phyloP scores from a whole-genome alignment of 768 basidiomycete genomes.

The Mrakia gelida region DNA sequence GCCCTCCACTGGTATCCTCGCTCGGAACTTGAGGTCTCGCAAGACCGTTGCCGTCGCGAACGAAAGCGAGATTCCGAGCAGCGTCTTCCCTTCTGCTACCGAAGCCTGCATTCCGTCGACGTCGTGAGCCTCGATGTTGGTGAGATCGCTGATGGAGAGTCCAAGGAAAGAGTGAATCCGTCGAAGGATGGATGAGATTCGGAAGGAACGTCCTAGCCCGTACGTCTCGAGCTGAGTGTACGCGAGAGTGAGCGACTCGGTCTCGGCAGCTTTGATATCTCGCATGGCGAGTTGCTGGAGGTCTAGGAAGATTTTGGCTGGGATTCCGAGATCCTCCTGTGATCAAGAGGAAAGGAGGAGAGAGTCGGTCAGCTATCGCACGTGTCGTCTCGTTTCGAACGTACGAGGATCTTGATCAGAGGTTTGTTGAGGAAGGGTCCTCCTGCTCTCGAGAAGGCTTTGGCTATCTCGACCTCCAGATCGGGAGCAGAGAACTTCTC shows the following conservation, averaged over 20 bases:
- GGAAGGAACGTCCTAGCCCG: conserved; percentile 59
- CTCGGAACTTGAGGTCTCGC: conserved; percentile 68
- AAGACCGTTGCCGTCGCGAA: conserved; percentile 62
- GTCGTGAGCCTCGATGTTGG: neutral
- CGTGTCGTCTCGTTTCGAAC: too few relatives aligned
- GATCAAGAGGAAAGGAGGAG: too few relatives aligned
- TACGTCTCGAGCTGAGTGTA: conserved; percentile 54
- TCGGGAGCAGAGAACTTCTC: conserved; percentile 52
- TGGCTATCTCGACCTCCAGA: conserved; percentile 59
- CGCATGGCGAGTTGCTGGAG: conserved; percentile 58
- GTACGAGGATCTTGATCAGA: conserved; percentile 60
- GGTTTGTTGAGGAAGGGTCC: conserved; percentile 67
- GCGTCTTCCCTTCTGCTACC: conserved; percentile 53
- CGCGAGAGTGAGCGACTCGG: conserved; percentile 53
- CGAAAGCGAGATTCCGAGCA: conserved; percentile 55
- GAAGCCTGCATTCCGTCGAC: conserved; percentile 44
- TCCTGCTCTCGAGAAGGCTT: conserved; percentile 60
- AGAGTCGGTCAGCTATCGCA: too few relatives aligned
- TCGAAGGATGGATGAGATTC: conserved; percentile 54
- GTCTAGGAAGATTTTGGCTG: conserved; percentile 53
- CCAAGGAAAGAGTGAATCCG: neutral
- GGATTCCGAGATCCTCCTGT: conserved; percentile 60
- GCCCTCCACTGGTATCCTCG: conserved; percentile 65
- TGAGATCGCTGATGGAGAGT: neutral
- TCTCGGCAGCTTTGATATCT: conserved; percentile 57